Evolutionary conservation across 148 eudicot species (phyloP).

Genomic region (Suaeda aralocaspica): DNA sequence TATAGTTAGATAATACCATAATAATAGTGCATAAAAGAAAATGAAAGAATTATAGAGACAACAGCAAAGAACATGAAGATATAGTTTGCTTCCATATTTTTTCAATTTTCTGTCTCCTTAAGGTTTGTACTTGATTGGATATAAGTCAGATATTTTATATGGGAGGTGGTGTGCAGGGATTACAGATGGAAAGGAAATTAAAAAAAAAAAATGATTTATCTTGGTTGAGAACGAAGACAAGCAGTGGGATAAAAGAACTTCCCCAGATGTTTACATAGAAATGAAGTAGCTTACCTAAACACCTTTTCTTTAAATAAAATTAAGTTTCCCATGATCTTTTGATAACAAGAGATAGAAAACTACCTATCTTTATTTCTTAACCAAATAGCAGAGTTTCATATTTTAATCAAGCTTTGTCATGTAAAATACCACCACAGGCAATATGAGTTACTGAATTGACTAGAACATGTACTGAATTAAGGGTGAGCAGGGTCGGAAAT

Average conservation of each 20-base stretch:
- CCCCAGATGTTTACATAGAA: background rate
- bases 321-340: background rate
- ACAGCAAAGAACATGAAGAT: background rate
- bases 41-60: background rate
- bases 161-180: background rate
- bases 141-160: background rate
- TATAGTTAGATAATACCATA: background rate
- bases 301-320: too few relatives aligned
- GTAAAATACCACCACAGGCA: background rate
- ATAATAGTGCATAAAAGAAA: too few relatives aligned
- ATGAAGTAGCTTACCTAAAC: slow-evolving; percentile 7
- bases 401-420: background rate
- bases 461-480: background rate
- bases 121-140: background rate
- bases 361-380: background rate
- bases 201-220: too few relatives aligned
- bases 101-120: background rate
- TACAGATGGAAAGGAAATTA: too few relatives aligned
- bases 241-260: too few relatives aligned
- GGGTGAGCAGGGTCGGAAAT: background rate
- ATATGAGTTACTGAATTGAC: background rate
- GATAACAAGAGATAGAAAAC: background rate
- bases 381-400: background rate
- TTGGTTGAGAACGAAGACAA: background rate
- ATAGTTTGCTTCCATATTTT: background rate